Evolutionary conservation across 2,329 filamentous ascomycete genomes (phyloP), one percentile per base, ranked within the genome.

Genomic region (Epichloe typhina): DNA sequence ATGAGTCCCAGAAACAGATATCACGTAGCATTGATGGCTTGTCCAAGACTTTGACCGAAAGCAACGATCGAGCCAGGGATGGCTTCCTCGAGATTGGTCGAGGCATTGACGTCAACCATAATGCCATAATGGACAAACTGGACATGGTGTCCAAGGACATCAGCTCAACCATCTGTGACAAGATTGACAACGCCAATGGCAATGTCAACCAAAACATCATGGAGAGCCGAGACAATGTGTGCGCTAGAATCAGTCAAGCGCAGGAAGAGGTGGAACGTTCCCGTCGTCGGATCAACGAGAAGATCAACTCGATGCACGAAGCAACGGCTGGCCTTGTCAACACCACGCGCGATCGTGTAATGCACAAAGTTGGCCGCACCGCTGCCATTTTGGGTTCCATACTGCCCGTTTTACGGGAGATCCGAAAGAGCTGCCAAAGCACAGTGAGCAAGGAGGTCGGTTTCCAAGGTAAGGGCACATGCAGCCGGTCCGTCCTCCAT

Each of bases 241-340:
- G 13, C 26, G 49, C 17, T 12, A 31, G 23, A 17, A 21, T 50
- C 17, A 21, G 43, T 35, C 42, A 47, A 39, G 26, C 44, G 13
- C 50, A 43, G 17, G 31, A 43, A 26, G 50, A 51, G 31, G 38
- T 47, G 39, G 50, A 47, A 23, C 36, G 37, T 31, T 51, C 43
- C 11, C 50, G 50, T 21, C 49, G 49, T 31, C 49, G 49, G 15
- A 46, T 23, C 44, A 41, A 33, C 44, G 50, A 51, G 21, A 51
- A 43, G 31, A 42, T 51, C 19, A 51, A 43, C 39, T 26, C 33
- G 15, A 41, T 51, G 42, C 43, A 50, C 19, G 43, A 50, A 40
- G 49, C 43, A n/a, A 39, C 47, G 4, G 49, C 43, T 23, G 37
- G 43, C n/a, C 38, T 50, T 21, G 8, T 47, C 43, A 36, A 47